Evolutionary conservation across 2,329 filamentous ascomycete genomes (phyloP), one percentile per base, ranked within the genome.

Genomic region (Cordyceps fumosorosea): DNA sequence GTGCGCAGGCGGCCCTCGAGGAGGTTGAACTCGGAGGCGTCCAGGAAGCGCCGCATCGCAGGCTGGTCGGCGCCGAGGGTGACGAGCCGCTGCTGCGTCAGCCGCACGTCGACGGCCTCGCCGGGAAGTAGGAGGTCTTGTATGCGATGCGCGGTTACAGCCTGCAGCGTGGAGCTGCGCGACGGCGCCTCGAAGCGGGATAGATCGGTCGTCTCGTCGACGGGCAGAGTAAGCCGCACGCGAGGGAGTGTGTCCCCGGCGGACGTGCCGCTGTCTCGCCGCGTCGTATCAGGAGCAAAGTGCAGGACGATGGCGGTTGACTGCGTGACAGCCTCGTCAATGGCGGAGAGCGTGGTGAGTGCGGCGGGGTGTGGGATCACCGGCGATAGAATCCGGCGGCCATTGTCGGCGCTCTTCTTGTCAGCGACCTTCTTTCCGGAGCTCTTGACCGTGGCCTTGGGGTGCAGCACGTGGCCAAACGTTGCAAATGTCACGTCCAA

Each of bases 381-480:
- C 2, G 83, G 78, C 0, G 74, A 71, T 42, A 85, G 75, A 52
- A 79, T 72, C 53, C 66, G 66, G 5, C 66, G 66, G 50, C 5
- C 24, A 16, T 29, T 44, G 24, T 32, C 44, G 4, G 42, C 14
- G 40, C 22, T 40, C n/a, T 45, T 54, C 34, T 37, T 60, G 40
- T 32, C 44, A 5, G 42, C 14, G 50, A 18, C 40, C 26, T 34
- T 60, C 34, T 37, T 60, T 20, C 34, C 32, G 16, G 59, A 22
- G 18, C n/a, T 26, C 22, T 52, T 50, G 8, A 26, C 24, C 24
- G 44, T n/a, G 10, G 71, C 67, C 24, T 66, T 57, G 6, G 60
- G 55, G 63, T 80, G 78, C 0, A 85, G 75, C 40, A 84, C 65
- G 59, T 82, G 78, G 20, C 83, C 83, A 66, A 85, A 85, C 3